These are phyloP conservation scores for Hirschioporus abietinus DNA, from an alignment of 768 basidiomycete species.

Conservation along the genomic window DNA sequence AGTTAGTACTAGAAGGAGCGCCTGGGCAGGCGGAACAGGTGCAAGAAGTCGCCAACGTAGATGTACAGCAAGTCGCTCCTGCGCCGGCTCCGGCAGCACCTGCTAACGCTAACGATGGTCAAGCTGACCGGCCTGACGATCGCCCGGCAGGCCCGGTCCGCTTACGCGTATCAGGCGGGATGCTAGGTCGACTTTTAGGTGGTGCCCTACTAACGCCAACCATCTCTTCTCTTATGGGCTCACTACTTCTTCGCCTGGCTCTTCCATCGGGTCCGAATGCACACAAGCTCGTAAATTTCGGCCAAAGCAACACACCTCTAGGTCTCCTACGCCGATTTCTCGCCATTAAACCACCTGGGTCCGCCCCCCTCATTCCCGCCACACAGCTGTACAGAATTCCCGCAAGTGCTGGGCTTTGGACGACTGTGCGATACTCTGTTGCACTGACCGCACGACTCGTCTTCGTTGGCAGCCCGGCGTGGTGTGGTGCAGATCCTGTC, in stretches of 20 bases:
- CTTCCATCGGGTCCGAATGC: conserved; percentile 26
- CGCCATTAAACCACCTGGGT: conserved; percentile 17
- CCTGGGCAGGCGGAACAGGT: not conserved
- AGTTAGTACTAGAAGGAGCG: not conserved
- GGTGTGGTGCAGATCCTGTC: not conserved
- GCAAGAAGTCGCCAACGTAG: not conserved
- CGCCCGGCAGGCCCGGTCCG: conserved; percentile 35
- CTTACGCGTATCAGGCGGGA: conserved; percentile 50
- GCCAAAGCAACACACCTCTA: not conserved
- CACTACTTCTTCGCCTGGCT: conserved; percentile 50
- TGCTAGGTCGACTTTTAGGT: conserved; percentile 61
- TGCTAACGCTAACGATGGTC: conserved; percentile 15
- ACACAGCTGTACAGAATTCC: not conserved
- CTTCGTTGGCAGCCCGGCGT: not conserved
- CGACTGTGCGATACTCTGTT: not conserved
- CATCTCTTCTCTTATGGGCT: conserved; percentile 63
- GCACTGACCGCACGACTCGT: not conserved
- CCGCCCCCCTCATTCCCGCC: conserved; percentile 1
- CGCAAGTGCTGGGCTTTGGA: not conserved
- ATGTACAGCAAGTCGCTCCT: not conserved
- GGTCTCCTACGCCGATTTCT: conserved; percentile 28
- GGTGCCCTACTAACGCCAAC: conserved; percentile 66
- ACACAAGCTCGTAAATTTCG: not conserved
- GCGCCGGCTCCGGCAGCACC: not conserved
- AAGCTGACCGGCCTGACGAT: conserved; percentile 41